phyloP scores from a whole-genome alignment of 2,329 filamentous ascomycete genomes.

The Exophiala sp. region DNA sequence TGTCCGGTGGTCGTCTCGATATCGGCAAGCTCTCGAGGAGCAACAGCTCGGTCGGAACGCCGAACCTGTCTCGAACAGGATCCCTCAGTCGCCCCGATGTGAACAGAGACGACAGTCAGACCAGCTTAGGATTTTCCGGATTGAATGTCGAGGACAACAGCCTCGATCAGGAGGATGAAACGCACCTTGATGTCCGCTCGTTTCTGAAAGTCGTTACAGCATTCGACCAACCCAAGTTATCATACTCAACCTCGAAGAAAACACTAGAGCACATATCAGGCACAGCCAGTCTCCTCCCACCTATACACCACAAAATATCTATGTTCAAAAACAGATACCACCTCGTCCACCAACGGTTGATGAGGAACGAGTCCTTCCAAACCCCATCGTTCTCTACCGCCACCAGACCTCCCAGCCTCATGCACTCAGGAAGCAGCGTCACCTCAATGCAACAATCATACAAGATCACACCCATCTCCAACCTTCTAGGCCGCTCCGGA shows the following conservation, averaged over 20 bases:
- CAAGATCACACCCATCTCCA: slow-evolving; percentile 82
- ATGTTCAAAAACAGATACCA: slow-evolving; percentile 89
- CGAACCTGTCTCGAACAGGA: slow-evolving; percentile 61
- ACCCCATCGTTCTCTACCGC: slow-evolving; percentile 68
- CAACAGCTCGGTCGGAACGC: slow-evolving; percentile 38
- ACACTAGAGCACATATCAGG: slow-evolving; percentile 75
- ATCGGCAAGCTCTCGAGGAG: slow-evolving; percentile 48
- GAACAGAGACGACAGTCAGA: slow-evolving; percentile 59
- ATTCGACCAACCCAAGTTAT: slow-evolving; percentile 70
- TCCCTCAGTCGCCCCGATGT: slow-evolving; percentile 36
- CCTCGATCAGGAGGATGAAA: slow-evolving; percentile 57
- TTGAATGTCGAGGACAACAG: slow-evolving; percentile 48
- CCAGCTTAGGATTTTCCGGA: slow-evolving; percentile 59
- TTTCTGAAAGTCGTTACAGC: slow-evolving; percentile 84
- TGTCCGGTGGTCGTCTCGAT: slow-evolving; percentile 68
- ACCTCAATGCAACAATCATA: slow-evolving; percentile 62
- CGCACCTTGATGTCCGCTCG: slow-evolving; percentile 65
- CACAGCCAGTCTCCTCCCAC: slow-evolving; percentile 69
- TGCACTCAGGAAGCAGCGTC: slow-evolving; percentile 56
- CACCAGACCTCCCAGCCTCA: slow-evolving; percentile 49
- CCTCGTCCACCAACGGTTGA: slow-evolving; percentile 83
- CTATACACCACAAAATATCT: slow-evolving; percentile 74
- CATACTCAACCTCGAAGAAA: slow-evolving; percentile 63
- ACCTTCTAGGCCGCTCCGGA: slow-evolving; percentile 72
- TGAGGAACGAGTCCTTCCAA: slow-evolving; percentile 92